Evolutionary conservation across 495 filamentous ascomycete species (phyloP), one percentile per base, ranked within the genome.

Genomic region (Talaromyces stipitatus): DNA sequence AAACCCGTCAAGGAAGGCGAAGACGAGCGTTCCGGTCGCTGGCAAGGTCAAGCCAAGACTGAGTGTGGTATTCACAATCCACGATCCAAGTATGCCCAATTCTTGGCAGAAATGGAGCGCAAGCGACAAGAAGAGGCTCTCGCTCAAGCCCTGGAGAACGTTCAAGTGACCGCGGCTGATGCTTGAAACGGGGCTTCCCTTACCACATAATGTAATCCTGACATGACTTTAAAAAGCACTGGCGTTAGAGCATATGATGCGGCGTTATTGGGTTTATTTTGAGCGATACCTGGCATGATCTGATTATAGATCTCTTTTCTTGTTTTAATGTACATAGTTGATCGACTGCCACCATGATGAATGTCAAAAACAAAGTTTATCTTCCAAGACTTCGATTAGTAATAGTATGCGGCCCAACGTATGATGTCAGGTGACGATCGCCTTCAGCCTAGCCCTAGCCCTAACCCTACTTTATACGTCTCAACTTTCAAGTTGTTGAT

Each of bases 61-160:
- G 94, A 98, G 75, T 98, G 94, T 67, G 94, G 94, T 7, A 98
- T 98, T 61, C 94, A 98, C 78, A 97, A 97, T 76, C 91, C 91
- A 69, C 83, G 88, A 63, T 94, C 89, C 60, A 87, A 90, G 65
- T 98, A 97, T 63, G 88, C 91, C 14, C 84, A 90, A 67, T 96
- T 84, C 67, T 71, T 97, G 46, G 78, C 81, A 60, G 81, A 91
- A 51, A 78, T 86, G 69, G 89, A 91, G 61, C 69, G 77, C 57
- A 87, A 91, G 76, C 78, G 83, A 62, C 80, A 88, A 65, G 85
- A 88, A 58, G 82, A 87, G 59, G 72, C 72, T 24, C 55, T 82
- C 46, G 68, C 75, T 2, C 70, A 76, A 56, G 75, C 76, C 11
- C 57, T 80, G 58, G 67, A 78, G 27, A 55, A 46, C n/a, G 54